A percentile compares a stretch with the other conserved stretches of the same genome.
These are phyloP conservation scores for Curvularia hawaiiensis DNA, from an alignment of 2,329 filamentous ascomycete species.

Conservation along the genomic window DNA sequence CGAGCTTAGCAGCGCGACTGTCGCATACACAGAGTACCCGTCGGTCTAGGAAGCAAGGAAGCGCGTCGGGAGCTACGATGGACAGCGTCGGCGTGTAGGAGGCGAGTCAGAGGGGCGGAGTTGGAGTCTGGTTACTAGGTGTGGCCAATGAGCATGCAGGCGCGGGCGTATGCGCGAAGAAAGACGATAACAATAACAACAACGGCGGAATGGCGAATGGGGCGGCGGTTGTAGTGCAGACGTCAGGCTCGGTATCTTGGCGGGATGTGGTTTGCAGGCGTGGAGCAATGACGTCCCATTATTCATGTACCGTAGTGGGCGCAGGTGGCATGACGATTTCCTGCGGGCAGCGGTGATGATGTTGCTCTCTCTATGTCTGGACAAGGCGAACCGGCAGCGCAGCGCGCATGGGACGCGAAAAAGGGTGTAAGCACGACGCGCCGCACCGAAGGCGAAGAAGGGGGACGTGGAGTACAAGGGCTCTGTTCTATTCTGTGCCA, in stretches of 20 bases:
- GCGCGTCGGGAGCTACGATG: slow-evolving; percentile 7
- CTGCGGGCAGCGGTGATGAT: not conserved
- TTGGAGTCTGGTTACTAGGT: not conserved
- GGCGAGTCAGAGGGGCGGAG: slow-evolving; percentile 7
- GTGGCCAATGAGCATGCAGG: slow-evolving; percentile 15
- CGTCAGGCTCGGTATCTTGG: slow-evolving; percentile 9
- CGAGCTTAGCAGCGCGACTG: slow-evolving; percentile 33
- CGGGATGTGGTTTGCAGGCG: slow-evolving; percentile 10
- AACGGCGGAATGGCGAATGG: slow-evolving; percentile 7
- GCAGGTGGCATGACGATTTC: slow-evolving; percentile 5
- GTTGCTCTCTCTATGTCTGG: not conserved
- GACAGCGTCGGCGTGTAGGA: slow-evolving; percentile 1
- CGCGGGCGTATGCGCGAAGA: slow-evolving; percentile 16
- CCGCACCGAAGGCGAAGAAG: not conserved
- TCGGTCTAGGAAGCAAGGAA: slow-evolving; percentile 13
- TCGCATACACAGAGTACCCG: slow-evolving; percentile 28
- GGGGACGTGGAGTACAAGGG: not conserved
- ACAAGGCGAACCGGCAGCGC: not conserved
- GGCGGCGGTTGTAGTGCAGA: slow-evolving; percentile 6
- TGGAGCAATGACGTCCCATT: slow-evolving; percentile 16
- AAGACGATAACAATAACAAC: slow-evolving; percentile 10
- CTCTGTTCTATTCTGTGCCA: not conserved
- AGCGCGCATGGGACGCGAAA: not conserved
- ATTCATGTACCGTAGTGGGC: slow-evolving; percentile 16
- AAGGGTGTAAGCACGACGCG: not conserved